Conservation (phyloP, 2,329 filamentous ascomycete species). For the Apiospora pterosperma region DNA sequence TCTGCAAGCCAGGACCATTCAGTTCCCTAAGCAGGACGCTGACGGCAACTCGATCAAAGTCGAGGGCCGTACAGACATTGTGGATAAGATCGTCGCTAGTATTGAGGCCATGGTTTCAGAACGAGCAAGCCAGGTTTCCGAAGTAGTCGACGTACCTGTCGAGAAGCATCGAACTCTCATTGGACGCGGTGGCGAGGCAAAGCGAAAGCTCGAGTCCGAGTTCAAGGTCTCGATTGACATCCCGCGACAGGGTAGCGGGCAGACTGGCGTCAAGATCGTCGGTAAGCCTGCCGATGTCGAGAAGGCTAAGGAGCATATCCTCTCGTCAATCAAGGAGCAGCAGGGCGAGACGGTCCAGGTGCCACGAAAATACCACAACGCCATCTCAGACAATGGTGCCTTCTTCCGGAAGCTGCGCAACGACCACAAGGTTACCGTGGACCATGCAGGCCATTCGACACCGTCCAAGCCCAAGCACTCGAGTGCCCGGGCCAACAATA, state of each 20-base stretch:
- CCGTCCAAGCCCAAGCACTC: conserved; percentile 64
- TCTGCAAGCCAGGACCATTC: conserved; percentile 82
- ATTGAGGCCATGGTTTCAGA: conserved; percentile 81
- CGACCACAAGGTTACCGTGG: conserved; percentile 84
- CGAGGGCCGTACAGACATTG: conserved; percentile 78
- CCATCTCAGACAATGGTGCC: conserved; percentile 81
- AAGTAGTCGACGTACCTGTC: conserved; percentile 75
- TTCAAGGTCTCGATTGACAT: conserved; percentile 88
- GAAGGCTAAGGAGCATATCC: conserved; percentile 83
- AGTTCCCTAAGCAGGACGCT: conserved; percentile 87
- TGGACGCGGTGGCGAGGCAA: conserved; percentile 83
- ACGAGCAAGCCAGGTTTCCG: conserved; percentile 77
- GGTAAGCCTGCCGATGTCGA: conserved; percentile 77
- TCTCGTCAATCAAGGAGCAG: conserved; percentile 75
- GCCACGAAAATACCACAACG: conserved; percentile 78
- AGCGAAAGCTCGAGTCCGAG: conserved; percentile 79
- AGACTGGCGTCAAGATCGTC: conserved; percentile 81
- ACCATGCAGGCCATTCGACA: conserved; percentile 78
- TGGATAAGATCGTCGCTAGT: conserved; percentile 81
- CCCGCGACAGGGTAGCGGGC: conserved; percentile 80
- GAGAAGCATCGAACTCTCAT: conserved; percentile 91
- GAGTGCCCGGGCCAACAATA: conserved; percentile 53
- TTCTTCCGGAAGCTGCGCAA: conserved; percentile 89
- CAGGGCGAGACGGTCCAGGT: conserved; percentile 85
- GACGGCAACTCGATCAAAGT: conserved; percentile 82